Evolutionary conservation across 139 green algal species (phyloP).

Genomic region (Closterium sp.): DNA sequence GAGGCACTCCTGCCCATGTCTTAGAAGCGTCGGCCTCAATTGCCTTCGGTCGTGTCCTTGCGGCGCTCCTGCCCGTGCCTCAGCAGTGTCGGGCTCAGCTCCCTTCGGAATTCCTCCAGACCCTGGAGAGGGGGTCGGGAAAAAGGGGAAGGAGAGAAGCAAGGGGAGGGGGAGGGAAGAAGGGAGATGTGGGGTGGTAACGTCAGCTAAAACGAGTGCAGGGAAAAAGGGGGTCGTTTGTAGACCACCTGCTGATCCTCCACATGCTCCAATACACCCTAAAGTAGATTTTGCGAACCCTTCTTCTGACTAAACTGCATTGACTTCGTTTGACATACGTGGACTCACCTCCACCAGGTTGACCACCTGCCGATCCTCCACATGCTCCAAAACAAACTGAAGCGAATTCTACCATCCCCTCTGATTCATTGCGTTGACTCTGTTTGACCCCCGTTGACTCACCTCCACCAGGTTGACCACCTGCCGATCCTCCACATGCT

Average conservation of each 20-base stretch:
- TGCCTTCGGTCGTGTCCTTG: too few relatives aligned
- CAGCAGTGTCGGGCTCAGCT: conserved; percentile 68
- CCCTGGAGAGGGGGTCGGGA: too few relatives aligned
- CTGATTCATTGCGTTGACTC: background rate
- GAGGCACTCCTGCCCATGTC: too few relatives aligned
- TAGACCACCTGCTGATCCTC: background rate
- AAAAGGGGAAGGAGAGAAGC: too few relatives aligned
- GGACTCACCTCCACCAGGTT: conserved; percentile 52
- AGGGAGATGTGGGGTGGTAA: too few relatives aligned
- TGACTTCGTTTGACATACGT: too few relatives aligned
- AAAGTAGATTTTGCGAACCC: background rate
- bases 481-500: conserved; percentile 32
- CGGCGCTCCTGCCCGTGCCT: conserved; percentile 55
- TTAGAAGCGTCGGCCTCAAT: too few relatives aligned
- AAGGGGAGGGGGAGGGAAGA: too few relatives aligned
- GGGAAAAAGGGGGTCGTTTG: background rate
- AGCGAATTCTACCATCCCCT: background rate
- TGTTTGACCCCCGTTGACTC: conserved; percentile 3
- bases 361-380: conserved; percentile 53
- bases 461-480: conserved; percentile 77
- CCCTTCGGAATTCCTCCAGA: conserved; percentile 79
- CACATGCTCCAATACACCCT: conserved; percentile 39
- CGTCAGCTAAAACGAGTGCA: background rate
- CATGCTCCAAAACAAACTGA: conserved; percentile 38
- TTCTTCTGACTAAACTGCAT: background rate